Evolutionary conservation across 345 rosid species (phyloP).

Genomic region (Euphorbia pulcherrima): DNA sequence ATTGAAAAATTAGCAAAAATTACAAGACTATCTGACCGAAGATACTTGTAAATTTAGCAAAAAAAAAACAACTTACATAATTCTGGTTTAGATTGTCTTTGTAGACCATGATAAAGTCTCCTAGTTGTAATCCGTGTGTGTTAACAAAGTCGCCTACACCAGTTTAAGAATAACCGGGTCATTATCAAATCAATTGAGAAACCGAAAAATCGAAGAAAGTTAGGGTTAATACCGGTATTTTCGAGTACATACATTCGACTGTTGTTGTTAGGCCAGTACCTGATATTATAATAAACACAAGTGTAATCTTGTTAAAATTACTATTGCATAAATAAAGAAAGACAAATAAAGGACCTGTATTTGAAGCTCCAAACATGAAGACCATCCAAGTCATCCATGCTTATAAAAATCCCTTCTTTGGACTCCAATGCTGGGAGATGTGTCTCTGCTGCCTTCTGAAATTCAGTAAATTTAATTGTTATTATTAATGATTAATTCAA

Average conservation of each 20-base stretch:
- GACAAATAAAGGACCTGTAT: conserved; percentile 52
- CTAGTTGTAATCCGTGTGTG: conserved; percentile 68
- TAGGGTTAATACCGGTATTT: conserved; percentile 61
- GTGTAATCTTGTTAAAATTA: not conserved
- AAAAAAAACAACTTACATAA: conserved; percentile 52
- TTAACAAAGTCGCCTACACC: conserved; percentile 76
- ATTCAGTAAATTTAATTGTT: not conserved
- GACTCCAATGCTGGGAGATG: conserved; percentile 75
- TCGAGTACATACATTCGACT: conserved; percentile 97
- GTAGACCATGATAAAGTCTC: conserved; percentile 78
- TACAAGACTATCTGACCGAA: no score
- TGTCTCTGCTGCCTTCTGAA: conserved; percentile 91
- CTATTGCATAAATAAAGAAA: not conserved
- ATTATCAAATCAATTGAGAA: not conserved
- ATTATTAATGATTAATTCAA: no score
- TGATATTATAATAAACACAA: conserved; percentile 33
- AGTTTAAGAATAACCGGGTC: not conserved
- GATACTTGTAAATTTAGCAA: not conserved
- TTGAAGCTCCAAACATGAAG: conserved; percentile 83
- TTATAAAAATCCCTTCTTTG: conserved; percentile 77
- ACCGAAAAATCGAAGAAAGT: not conserved
- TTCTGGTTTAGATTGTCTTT: conserved; percentile 55
- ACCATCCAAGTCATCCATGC: conserved; percentile 80
- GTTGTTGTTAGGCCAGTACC: conserved; percentile 99
- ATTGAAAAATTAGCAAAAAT: not conserved